Base-by-base conservation (phyloP, 2,329 filamentous ascomycete species). In the Colletotrichum zoysiae region DNA sequence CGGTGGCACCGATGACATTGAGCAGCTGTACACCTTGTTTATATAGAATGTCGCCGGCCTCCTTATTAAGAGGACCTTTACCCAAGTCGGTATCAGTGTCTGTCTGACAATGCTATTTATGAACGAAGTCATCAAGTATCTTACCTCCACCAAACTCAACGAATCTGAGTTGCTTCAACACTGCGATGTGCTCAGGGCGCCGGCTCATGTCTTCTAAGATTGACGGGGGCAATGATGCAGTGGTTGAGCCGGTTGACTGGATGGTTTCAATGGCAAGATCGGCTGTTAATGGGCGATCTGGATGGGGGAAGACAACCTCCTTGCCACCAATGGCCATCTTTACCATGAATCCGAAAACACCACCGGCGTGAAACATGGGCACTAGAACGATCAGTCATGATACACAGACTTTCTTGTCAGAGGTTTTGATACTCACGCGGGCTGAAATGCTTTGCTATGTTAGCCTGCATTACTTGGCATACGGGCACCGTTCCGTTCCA, bases 201-300 rank as follows among this genome's bases (percentile, higher is more conserved):
- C 81, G 77, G 48, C 80, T 51, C 74, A 87, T 78, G 1, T 86
- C 84, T 56, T 85, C 84, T 1, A 87, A 62, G 16, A 86, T 77
- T 0, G 82, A 79, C 0, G 84, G 84, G 2, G 83, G 78, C 11
- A 83, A 67, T 11, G 80, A 7, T 0, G 78, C 72, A 0, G 76
- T 74, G 7, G 82, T 76, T 0, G 76, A 74, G 0, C 77, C 71
- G 3, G 76, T 72, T 20, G 79, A 46, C 1, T 78, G 59, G 7
- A 85, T 61, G 18, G 78, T 78, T 14, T 82, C 78, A 0, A 78
- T 35, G 1, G 79, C 76, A 2, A 82, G 67, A 8, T 82, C 81
- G 0, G 81, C 70, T 0, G 78, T 81, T 1, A 84, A 59, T 0
- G 82, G 80, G 2, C 79, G 78, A 18, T 81, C 79, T 2, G 78